Evolutionary conservation across 169 alveolate species (phyloP).

Genomic region (Plasmodium inui): DNA sequence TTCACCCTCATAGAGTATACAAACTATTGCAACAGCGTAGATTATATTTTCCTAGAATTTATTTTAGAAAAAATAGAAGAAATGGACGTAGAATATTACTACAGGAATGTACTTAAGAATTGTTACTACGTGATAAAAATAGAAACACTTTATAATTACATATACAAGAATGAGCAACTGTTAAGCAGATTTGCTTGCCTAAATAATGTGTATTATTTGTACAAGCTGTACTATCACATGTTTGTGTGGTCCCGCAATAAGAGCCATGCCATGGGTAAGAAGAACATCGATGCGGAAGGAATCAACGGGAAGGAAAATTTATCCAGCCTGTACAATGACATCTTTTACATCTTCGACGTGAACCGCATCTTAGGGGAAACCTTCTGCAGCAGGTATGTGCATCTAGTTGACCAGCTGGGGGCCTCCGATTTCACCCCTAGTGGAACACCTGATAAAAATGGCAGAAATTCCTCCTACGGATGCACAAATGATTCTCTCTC

Average conservation of each 20-base stretch:
- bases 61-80: slow-evolving; percentile 33
- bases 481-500: neutral
- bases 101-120: slow-evolving; percentile 47
- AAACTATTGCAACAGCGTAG: slow-evolving; percentile 9
- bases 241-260: slow-evolving; percentile 50
- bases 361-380: slow-evolving; percentile 40
- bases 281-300: neutral
- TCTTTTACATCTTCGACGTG: slow-evolving; percentile 18
- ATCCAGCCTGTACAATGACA: neutral
- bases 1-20: slow-evolving; percentile 42
- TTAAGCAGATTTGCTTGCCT: slow-evolving; percentile 44
- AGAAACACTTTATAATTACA: slow-evolving; percentile 68
- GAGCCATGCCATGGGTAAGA: neutral
- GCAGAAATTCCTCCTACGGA: neutral
- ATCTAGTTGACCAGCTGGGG: neutral
- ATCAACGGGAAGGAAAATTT: neutral
- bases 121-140: slow-evolving; percentile 69
- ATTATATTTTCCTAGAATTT: slow-evolving; percentile 48
- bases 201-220: slow-evolving; percentile 51
- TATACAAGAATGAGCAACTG: slow-evolving; percentile 28
- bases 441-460: neutral
- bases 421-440: neutral
- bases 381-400: slow-evolving; percentile 9
- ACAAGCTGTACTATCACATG: slow-evolving; percentile 55
- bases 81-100: slow-evolving; percentile 37